These are phyloP conservation scores for Diaporthe ilicicola DNA, from an alignment of 2,329 filamentous ascomycete genomes.

Conservation along the genomic window DNA sequence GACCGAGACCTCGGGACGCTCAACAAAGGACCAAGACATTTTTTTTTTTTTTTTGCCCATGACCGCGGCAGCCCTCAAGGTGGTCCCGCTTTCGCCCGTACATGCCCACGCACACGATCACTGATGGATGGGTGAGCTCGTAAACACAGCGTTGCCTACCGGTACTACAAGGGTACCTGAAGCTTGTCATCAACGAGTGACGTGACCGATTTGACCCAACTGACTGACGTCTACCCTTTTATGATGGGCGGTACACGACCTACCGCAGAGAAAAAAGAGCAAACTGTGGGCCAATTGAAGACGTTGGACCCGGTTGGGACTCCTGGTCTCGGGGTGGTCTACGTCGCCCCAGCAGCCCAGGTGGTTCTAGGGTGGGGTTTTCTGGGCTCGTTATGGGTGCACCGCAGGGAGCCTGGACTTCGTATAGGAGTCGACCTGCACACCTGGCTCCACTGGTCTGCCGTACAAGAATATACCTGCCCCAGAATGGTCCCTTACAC, in stretches of 20 bases:
- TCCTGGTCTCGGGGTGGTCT: slow-evolving; percentile 14
- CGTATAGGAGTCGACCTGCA: slow-evolving; percentile 32
- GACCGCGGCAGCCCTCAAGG: not conserved
- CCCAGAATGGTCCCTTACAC: slow-evolving; percentile 28
- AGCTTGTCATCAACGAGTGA: slow-evolving; percentile 2
- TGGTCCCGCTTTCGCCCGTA: not conserved
- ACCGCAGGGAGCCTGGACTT: slow-evolving; percentile 32
- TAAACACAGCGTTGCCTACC: not conserved
- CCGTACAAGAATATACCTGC: slow-evolving; percentile 35
- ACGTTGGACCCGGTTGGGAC: not conserved
- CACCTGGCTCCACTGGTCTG: slow-evolving; percentile 27
- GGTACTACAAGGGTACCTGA: not conserved
- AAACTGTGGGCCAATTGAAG: not conserved
- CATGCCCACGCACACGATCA: not conserved
- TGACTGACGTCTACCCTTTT: not conserved
- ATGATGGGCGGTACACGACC: not conserved
- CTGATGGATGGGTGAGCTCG: slow-evolving; percentile 22
- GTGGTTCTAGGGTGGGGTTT: not conserved
- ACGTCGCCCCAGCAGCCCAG: not conserved
- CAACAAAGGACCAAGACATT: slow-evolving; percentile 18
- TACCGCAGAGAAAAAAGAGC: not conserved
- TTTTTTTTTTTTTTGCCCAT: not conserved
- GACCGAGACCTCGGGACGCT: slow-evolving; percentile 12
- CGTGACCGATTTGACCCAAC: not conserved
- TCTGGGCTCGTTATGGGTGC: not conserved